phyloP scores from a whole-genome alignment of 73 alveolate species.

The Tetrahymena elliotti region DNA sequence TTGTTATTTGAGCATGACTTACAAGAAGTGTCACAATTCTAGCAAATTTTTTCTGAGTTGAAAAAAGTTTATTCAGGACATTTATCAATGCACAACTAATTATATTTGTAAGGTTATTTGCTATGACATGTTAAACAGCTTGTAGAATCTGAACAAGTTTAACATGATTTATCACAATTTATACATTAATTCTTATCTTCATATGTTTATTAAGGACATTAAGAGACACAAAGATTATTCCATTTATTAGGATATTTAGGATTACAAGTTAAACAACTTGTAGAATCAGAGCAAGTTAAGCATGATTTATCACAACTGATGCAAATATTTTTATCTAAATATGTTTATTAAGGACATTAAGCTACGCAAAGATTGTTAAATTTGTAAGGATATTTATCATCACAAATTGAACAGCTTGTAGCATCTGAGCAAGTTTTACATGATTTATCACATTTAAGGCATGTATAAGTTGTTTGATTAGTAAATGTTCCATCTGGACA shows the following conservation, averaged over 20 bases:
- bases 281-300: neutral
- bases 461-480: neutral
- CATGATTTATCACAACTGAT: neutral
- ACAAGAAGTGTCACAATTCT: neutral
- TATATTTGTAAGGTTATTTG: neutral
- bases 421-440: neutral
- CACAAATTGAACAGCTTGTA: neutral
- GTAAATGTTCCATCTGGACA: neutral
- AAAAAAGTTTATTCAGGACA: neutral
- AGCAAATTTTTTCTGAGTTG: neutral
- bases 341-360: neutral
- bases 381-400: neutral
- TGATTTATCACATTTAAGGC: neutral
- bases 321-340: neutral
- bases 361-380: neutral
- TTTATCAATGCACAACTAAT: neutral
- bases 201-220: neutral
- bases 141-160: neutral
- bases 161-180: neutral
- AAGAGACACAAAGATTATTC: neutral
- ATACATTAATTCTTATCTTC: neutral
- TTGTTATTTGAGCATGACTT: neutral
- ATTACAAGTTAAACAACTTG: neutral
- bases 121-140: neutral
- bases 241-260: neutral